Evolutionary conservation across 177 flowering plant species (phyloP), one percentile per base, ranked within the genome.

Genomic region (Vitis hybrid): DNA sequence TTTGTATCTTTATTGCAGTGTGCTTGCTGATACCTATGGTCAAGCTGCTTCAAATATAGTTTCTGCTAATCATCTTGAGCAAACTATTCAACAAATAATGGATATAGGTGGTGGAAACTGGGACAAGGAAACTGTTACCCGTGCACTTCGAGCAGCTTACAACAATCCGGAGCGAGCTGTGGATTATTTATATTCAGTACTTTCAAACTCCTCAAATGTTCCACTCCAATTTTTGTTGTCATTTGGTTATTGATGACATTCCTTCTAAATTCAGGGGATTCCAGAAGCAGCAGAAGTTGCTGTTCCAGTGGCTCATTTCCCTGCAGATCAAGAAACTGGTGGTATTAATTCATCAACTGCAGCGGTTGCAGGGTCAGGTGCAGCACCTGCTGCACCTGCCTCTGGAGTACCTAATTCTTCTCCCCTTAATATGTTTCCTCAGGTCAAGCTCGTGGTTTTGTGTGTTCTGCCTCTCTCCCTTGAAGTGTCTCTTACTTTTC

Each of bases 121-220:
- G 98, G 98, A 92, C 77, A 89, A 80, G 79, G 95, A 92, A 62
- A 94, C 90, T 68, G 97, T 94, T 69, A 74, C 81, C 40, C 97
- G 91, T 82, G 98, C 98, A 50, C 93, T 94, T 75, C 88, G 94
- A 65, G 98, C 98, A 14, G 98, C 98, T 64, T 91, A 89, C 80
- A 94, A 92, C 82, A 94, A 92, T 64, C 98, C 98, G 34, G 98
- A 92, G 79, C 88, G 97, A 61, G 98, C 98, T 71, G 93, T 94
- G 52, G 98, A 94, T 72, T 94, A 94, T 74, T 79, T 94, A 60
- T 94, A 92, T 83, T 88, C 97, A 65, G 98, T 92, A 94, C 65
- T 89, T 72, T 57, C 8, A 48, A 55, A 64, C 15, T 45, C 17
- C 17, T 54, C 2, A 45, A 17, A 12, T 34, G 5, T 67, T 18